Percentiles rank a stretch among this genome's conserved stretches.
Conservation (phyloP, 768 basidiomycete genomes). For the Calocybe gangraenosa region DNA sequence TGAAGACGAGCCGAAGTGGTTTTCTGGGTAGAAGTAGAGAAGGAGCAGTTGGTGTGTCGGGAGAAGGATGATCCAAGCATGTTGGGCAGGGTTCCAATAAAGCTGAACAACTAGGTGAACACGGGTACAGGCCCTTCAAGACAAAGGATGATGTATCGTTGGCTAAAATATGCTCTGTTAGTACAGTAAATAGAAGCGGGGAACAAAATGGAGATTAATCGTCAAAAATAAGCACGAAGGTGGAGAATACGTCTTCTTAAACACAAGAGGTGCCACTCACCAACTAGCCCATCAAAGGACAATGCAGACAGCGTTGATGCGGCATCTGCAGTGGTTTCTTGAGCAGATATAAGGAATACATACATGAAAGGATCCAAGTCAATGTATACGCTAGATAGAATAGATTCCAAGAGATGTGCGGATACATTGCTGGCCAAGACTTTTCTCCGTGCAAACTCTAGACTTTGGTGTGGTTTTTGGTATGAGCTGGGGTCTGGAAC, state of each 20-base stretch:
- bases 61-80: conserved; percentile 25
- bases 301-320: conserved; percentile 31
- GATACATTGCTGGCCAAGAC: conserved; percentile 36
- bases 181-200: not conserved
- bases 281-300: conserved; percentile 43
- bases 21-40: conserved; percentile 36
- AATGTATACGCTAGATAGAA: conserved; percentile 49
- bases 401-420: conserved; percentile 39
- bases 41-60: conserved; percentile 14
- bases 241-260: not conserved
- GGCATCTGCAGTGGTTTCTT: conserved; percentile 24
- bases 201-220: conserved; percentile 9
- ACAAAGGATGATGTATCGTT: conserved; percentile 39
- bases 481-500: conserved; percentile 16
- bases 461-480: conserved; percentile 28
- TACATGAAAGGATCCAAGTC: conserved; percentile 44
- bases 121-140: conserved; percentile 49
- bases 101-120: conserved; percentile 42
- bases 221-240: conserved; percentile 18
- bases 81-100: conserved; percentile 32
- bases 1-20: conserved; percentile 36
- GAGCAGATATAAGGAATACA: conserved; percentile 50
- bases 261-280: conserved; percentile 35
- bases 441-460: conserved; percentile 55
- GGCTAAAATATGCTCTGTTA: conserved; percentile 26